Conservation (phyloP, 805 yeast species). For the Candida yuanshanica region DNA sequence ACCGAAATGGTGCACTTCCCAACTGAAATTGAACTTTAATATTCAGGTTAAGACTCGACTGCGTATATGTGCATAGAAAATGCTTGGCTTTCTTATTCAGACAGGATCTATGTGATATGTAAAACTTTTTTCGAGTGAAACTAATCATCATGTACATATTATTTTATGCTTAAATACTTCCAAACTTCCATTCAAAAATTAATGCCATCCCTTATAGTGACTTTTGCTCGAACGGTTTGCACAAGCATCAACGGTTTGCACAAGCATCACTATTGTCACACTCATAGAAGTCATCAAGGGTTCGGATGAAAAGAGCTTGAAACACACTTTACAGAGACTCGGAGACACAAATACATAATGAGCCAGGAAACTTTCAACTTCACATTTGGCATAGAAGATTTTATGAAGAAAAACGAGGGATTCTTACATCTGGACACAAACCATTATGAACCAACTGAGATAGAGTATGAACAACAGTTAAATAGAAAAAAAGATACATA, state of each 20-base stretch:
- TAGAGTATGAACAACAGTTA: background rate
- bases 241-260: too few relatives aligned
- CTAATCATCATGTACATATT: background rate
- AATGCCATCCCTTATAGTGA: too few relatives aligned
- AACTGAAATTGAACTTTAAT: background rate
- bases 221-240: too few relatives aligned
- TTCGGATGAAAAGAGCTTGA: background rate
- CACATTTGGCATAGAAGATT: background rate
- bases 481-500: background rate
- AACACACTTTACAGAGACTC: background rate
- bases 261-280: too few relatives aligned
- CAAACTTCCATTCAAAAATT: background rate
- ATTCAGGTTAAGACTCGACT: background rate
- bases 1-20: background rate
- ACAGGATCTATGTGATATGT: background rate
- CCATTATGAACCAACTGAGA: background rate
- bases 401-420: background rate
- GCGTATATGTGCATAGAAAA: background rate
- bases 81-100: background rate
- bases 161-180: background rate
- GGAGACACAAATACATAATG: background rate
- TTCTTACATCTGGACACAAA: background rate
- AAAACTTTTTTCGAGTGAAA: background rate
- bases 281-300: background rate
- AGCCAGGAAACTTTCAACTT: background rate